A percentile compares a stretch with the other conserved stretches of the same genome.
Conservation (phyloP, 2,329 filamentous ascomycete genomes). For the Aschersonia sp. region DNA sequence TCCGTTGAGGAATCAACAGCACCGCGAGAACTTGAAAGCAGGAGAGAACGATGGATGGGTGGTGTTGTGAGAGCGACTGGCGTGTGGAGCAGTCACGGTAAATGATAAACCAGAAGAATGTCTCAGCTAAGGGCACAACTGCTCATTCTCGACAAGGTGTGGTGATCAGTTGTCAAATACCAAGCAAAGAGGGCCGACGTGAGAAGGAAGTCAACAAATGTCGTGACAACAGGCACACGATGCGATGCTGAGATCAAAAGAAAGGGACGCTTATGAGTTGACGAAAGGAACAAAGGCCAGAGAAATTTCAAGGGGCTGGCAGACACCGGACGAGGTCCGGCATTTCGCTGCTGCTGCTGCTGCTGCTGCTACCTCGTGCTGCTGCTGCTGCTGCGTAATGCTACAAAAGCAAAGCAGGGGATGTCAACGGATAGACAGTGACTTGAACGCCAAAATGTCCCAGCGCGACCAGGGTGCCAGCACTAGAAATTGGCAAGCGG, state of each 20-base stretch:
- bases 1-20: background rate
- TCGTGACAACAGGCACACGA: background rate
- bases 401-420: background rate
- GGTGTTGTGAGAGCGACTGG: background rate
- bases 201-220: background rate
- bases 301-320: too few relatives aligned
- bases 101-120: conserved; percentile 1
- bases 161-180: background rate
- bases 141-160: conserved; percentile 2
- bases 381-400: background rate
- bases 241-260: too few relatives aligned
- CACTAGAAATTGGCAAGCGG: background rate
- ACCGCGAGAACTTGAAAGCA: background rate
- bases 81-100: conserved; percentile 1
- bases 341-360: too few relatives aligned
- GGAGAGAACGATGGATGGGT: background rate
- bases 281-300: too few relatives aligned
- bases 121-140: conserved; percentile 3
- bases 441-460: background rate
- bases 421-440: background rate
- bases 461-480: background rate
- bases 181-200: background rate
- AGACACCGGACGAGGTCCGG: too few relatives aligned
- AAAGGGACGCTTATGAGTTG: too few relatives aligned
- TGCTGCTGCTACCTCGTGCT: background rate